Conservation (phyloP, 768 basidiomycete species). For the Dictyophora rubrovolvata region DNA sequence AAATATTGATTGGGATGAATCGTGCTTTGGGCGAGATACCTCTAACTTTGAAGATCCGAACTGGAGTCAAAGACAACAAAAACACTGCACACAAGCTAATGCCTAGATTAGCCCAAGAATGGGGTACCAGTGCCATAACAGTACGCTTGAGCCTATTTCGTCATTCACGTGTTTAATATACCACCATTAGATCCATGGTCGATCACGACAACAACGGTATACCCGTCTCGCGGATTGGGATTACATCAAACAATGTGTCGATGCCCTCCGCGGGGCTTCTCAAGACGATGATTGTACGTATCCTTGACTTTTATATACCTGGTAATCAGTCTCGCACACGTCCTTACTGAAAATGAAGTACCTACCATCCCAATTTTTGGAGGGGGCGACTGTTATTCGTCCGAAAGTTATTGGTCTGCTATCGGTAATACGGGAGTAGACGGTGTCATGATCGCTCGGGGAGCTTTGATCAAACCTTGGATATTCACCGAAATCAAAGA, state of each 20-base stretch:
- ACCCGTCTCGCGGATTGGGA: conserved; percentile 89
- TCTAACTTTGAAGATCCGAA: conserved; percentile 83
- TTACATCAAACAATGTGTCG: conserved; percentile 83
- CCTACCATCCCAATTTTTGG: conserved; percentile 90
- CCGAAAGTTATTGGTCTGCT: conserved; percentile 68
- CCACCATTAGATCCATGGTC: conserved; percentile 74
- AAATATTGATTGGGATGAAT: conserved; percentile 86
- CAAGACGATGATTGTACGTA: conserved; percentile 60
- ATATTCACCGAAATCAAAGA: conserved; percentile 95
- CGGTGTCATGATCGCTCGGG: conserved; percentile 91
- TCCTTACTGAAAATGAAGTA: conserved; percentile 34
- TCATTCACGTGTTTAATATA: conserved; percentile 32
- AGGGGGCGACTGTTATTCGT: conserved; percentile 90
- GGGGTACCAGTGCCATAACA: conserved; percentile 45
- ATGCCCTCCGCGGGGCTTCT: conserved; percentile 62
- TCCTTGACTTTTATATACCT: background rate
- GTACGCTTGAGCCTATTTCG: conserved; percentile 21
- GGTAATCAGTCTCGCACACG: background rate
- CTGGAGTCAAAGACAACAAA: conserved; percentile 81
- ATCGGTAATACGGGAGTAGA: conserved; percentile 80
- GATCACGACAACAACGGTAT: conserved; percentile 91
- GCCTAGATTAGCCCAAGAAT: conserved; percentile 54
- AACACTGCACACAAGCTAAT: conserved; percentile 88
- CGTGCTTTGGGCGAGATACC: conserved; percentile 84
- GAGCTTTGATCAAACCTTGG: conserved; percentile 94